Base-by-base conservation (phyloP, 371 early-diverging fungal species). In the Encephalitozoon hellem region DNA sequence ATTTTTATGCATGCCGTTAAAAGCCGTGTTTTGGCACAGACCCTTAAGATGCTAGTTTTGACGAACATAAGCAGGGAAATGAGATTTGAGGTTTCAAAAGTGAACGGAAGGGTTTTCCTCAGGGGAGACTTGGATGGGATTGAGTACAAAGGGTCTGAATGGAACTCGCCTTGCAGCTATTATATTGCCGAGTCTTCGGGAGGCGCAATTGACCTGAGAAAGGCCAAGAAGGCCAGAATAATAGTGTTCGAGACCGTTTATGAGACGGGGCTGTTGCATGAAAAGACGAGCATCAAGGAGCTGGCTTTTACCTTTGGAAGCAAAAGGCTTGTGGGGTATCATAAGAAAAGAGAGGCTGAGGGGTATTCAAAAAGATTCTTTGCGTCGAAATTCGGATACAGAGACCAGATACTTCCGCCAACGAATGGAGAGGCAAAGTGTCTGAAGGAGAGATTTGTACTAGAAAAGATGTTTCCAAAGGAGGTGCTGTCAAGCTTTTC, bases 251-350 rank as follows among this genome's bases (percentile, higher is more conserved):
- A 66, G 41, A 52, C 69, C 1, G 70, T 66, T 4, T 66, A 76
- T 49, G 76, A 68, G 41, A 49, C 64, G 4, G 63, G 68, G 0
- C 25, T 45, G 1, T 25, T 21, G 1, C 47, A 55, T 15, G 21
- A 68, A 9, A 66, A 78, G 11, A 28, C 43, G 2, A 30, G 34
- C 9, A 9, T 28, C 9, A 30, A 45, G 0, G 63, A 69, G 41
- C 32, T 78, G 9, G 32, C 59, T 1, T 64, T 28, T 2, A n/a
- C 70, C 18, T 78, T 78, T 70, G 78, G 78, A 30, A 65, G 42
- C 34, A 78, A 63, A 39, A 66, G 34, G n/a, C 18, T 26, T 21
- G 67, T 25, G 9, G 70, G 53, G 15, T 38, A 38, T 26, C 11
- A 69, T 0, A 78, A 68, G 26, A 73, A 41, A n/a, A 63, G 23